These are phyloP conservation scores for Penicillium manginii DNA, from an alignment of 495 filamentous ascomycete species.

Conservation along the genomic window DNA sequence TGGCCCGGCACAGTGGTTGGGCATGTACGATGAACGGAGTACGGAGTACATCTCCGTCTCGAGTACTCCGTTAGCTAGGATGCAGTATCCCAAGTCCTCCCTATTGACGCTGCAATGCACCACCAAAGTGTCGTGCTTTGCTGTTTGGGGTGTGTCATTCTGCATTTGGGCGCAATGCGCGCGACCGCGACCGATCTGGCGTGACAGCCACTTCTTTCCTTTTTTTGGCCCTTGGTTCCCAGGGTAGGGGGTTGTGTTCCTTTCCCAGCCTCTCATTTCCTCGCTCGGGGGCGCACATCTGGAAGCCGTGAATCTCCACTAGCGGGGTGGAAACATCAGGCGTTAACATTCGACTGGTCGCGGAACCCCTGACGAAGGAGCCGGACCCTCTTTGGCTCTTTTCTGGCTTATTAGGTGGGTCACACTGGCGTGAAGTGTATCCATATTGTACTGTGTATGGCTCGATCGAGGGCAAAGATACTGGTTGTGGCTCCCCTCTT, in stretches of 20 bases:
- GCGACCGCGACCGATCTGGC: conserved; percentile 1
- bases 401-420: conserved; percentile 11
- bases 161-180: conserved; percentile 7
- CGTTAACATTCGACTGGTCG: conserved; percentile 21
- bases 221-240: not conserved
- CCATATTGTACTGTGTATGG: conserved; percentile 24
- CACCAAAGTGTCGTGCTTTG: conserved; percentile 15
- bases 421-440: conserved; percentile 15
- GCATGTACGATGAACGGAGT: not conserved
- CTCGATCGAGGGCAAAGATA: conserved; percentile 16
- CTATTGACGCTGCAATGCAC: conserved; percentile 6
- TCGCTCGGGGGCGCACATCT: conserved; percentile 2
- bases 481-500: conserved; percentile 1
- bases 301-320: conserved; percentile 9
- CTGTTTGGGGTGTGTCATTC: conserved; percentile 1
- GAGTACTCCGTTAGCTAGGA: too few relatives aligned
- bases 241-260: not conserved
- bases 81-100: not conserved
- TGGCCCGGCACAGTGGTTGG: not conserved
- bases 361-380: conserved; percentile 22
- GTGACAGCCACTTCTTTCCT: conserved; percentile 5
- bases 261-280: conserved; percentile 13
- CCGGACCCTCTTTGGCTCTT: conserved; percentile 13
- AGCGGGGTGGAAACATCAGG: conserved; percentile 22
- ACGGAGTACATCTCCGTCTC: too few relatives aligned